Conservation (phyloP, 2,329 filamentous ascomycete genomes). For the Scortechinia acanthostroma region DNA sequence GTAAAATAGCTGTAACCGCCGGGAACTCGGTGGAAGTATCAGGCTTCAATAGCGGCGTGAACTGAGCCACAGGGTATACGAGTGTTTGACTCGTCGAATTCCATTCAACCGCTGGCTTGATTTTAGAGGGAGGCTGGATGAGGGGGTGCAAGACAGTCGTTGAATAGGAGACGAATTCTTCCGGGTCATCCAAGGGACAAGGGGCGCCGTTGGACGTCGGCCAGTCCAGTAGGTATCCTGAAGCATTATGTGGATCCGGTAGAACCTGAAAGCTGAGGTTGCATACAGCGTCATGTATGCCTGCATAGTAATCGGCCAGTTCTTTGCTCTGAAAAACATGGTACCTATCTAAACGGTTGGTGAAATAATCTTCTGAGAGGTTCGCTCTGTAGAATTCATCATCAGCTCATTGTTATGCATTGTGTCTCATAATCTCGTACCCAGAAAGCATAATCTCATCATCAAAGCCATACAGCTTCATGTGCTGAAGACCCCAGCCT, state of each 20-base stretch:
- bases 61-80: slow-evolving; percentile 80
- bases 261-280: slow-evolving; percentile 75
- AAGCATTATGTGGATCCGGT: slow-evolving; percentile 42
- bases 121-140: slow-evolving; percentile 42
- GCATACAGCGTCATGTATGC: slow-evolving; percentile 70
- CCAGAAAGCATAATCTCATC: slow-evolving; percentile 93
- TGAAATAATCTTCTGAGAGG: slow-evolving; percentile 88
- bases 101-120: slow-evolving; percentile 13
- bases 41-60: slow-evolving; percentile 75
- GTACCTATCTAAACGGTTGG: slow-evolving; percentile 88
- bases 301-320: slow-evolving; percentile 75
- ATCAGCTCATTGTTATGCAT: not conserved
- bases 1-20: slow-evolving; percentile 69
- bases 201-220: slow-evolving; percentile 67
- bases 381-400: slow-evolving; percentile 54
- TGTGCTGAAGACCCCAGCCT: slow-evolving; percentile 95
- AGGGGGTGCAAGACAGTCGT: slow-evolving; percentile 61
- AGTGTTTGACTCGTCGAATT: slow-evolving; percentile 39
- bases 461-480: slow-evolving; percentile 96
- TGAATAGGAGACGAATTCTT: slow-evolving; percentile 63
- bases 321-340: slow-evolving; percentile 78
- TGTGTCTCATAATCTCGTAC: slow-evolving; percentile 28
- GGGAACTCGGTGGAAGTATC: slow-evolving; percentile 85
- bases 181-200: slow-evolving; percentile 65
- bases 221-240: slow-evolving; percentile 65